Evolutionary conservation across 225 moss, liverwort and hornwort genomes (phyloP).

Genomic region (Sphagnum contortum): DNA sequence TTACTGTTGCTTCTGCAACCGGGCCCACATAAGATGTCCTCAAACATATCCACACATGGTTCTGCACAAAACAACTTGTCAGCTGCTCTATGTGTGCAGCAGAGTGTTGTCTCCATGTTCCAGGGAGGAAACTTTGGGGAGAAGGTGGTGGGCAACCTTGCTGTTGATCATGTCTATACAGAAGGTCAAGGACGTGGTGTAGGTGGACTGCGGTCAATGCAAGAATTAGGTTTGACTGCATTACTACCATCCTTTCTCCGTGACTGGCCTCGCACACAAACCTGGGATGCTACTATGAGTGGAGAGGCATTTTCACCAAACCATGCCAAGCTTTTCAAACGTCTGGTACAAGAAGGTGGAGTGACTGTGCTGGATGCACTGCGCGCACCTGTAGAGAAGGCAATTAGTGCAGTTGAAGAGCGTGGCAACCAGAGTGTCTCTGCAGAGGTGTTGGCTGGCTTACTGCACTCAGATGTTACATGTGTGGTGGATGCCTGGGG

Average conservation of each 20-base stretch:
- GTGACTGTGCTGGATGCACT: constrained; percentile 44
- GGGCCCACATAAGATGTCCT: constrained; percentile 50
- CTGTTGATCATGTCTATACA: constrained; percentile 75
- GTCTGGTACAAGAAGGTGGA: constrained; percentile 87
- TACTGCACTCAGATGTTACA: constrained; percentile 84
- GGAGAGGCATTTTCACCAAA: constrained; percentile 86
- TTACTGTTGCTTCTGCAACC: constrained; percentile 86
- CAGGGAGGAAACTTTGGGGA: constrained; percentile 48
- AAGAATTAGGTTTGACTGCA: constrained; percentile 83
- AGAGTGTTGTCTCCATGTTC: constrained; percentile 38
- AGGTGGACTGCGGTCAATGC: constrained; percentile 50
- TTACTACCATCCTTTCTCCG: constrained; percentile 87
- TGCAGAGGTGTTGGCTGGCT: constrained; percentile 81
- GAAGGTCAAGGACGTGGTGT: constrained; percentile 71
- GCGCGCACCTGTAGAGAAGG: constrained; percentile 71
- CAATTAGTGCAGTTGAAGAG: constrained; percentile 54
- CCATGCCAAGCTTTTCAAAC: constrained; percentile 89
- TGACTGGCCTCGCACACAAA: constrained; percentile 95
- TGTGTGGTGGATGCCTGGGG: constrained; percentile 84
- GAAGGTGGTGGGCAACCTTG: constrained; percentile 69
- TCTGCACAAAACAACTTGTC: constrained; percentile 26
- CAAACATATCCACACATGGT: constrained; percentile 22
- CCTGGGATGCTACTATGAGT: constrained; percentile 68
- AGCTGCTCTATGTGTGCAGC: constrained; percentile 39
- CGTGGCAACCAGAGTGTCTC: constrained; percentile 96